These are phyloP conservation scores for Scheffersomyces insectosa DNA, from an alignment of 1,139 yeast species.

Conservation along the genomic window DNA sequence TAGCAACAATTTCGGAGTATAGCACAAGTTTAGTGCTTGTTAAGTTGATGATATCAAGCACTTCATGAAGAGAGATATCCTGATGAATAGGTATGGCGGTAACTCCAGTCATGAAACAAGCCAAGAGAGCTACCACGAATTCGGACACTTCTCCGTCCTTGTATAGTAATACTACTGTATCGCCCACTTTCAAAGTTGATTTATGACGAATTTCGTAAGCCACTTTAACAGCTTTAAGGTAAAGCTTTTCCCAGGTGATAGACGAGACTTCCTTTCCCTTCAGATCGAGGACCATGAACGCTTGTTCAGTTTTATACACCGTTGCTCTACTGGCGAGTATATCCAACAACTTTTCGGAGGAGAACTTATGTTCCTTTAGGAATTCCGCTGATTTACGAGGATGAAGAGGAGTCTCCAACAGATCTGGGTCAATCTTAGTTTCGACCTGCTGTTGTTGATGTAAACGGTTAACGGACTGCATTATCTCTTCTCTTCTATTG, in stretches of 20 bases:
- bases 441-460: constrained; percentile 33
- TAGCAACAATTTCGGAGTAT: constrained; percentile 76
- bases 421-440: constrained; percentile 38
- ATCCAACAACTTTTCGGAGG: constrained; percentile 63
- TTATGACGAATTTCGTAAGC: constrained; percentile 85
- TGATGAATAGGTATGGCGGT: constrained; percentile 93
- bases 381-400: constrained; percentile 49
- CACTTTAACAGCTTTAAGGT: constrained; percentile 79
- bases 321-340: constrained; percentile 74
- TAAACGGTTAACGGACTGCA: constrained; percentile 37
- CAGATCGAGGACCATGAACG: constrained; percentile 69
- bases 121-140: constrained; percentile 81
- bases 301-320: constrained; percentile 64
- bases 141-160: constrained; percentile 84
- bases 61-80: constrained; percentile 65
- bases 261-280: constrained; percentile 78
- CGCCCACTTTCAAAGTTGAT: constrained; percentile 69
- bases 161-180: constrained; percentile 80
- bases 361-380: constrained; percentile 18
- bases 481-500: constrained; percentile 47
- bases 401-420: constrained; percentile 53
- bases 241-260: constrained; percentile 89
- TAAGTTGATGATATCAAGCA: constrained; percentile 66
- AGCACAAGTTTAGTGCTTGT: constrained; percentile 80
- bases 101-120: constrained; percentile 90